Evolutionary conservation across 441 rosid species (phyloP), one percentile per base, ranked within the genome.

Genomic region (Breynia disticha): DNA sequence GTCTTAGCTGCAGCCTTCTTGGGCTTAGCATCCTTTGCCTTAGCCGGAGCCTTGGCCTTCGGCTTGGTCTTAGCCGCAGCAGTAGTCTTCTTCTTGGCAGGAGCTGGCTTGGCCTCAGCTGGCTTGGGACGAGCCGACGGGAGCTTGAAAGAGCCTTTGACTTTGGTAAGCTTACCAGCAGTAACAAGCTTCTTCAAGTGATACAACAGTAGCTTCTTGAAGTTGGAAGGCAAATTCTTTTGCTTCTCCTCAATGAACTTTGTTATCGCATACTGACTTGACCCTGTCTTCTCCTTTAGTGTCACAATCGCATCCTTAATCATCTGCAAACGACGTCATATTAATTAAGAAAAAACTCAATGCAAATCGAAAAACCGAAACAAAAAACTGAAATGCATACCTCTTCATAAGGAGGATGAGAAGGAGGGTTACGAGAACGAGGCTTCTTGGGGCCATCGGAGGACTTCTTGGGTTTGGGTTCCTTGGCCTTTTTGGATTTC

Each of bases 181-280:
- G 84, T 64, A 1, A 82, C 93, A 1, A 90, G 87, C 67, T 81
- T 80, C 74, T 80, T 90, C 64, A 90, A 67, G 64, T 83, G 78
- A 7, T 69, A 57, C 10, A 87, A 68, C 43, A 90, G 18, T 13
- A 87, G 67, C 76, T 87, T 90, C 83, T 72, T 81, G 35, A 85
- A 82, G 52, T 62, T 79, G 0, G 76, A 38, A 1, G 98, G 95
- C 32, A 90, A 56, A 10, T 73, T 63, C 67, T 85, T 85, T 0
- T 87, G 84, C 65, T 85, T 90, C 76, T 82, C 96, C 35, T 90
- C 96, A 1, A 79, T 68, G 69, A 85, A 80, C 63, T 87, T 90
- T 19, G 86, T 70, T 57, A 90, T 90, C 24, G 96, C 98, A 50
- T 87, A 78, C 69, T 87, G 96, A 53, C 96, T 90, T 39, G 98